Conservation (phyloP, 2,329 filamentous ascomycete genomes). For the Trichophyton rubrum region DNA sequence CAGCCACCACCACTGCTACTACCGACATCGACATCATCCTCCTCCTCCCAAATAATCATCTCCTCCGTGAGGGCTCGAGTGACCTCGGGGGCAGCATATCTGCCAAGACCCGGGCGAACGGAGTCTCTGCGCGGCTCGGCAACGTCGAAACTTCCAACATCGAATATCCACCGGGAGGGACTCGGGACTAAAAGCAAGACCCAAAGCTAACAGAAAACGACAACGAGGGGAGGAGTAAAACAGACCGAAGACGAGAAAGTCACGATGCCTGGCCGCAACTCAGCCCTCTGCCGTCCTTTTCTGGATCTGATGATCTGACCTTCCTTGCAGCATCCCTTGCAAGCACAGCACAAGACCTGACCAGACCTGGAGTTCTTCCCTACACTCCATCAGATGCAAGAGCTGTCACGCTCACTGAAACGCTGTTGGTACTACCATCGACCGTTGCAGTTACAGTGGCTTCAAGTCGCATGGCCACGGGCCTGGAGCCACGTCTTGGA, state of each 20-base stretch:
- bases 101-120: slow-evolving; percentile 10
- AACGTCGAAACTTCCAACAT: slow-evolving; percentile 4
- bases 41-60: no score
- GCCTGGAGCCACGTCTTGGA: background rate
- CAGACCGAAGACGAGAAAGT: background rate
- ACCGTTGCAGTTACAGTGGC: slow-evolving; percentile 11
- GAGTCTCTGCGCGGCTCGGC: slow-evolving; percentile 7
- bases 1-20: no score
- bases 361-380: background rate
- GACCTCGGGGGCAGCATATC: background rate
- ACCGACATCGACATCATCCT: no score
- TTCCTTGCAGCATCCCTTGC: slow-evolving; percentile 3
- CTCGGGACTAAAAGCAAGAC: background rate
- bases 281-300: background rate
- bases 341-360: background rate
- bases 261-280: background rate
- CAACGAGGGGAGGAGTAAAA: no score
- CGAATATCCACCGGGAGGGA: background rate
- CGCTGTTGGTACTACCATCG: slow-evolving; percentile 10
- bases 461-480: background rate
- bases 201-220: background rate
- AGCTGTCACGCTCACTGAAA: slow-evolving; percentile 5
- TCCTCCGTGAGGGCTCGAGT: background rate
- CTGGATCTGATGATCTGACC: slow-evolving; percentile 3
- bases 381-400: background rate